Evolutionary conservation across 2,329 filamentous ascomycete species (phyloP), one percentile per base, ranked within the genome.

Genomic region (Raffaelea ambrosiae): DNA sequence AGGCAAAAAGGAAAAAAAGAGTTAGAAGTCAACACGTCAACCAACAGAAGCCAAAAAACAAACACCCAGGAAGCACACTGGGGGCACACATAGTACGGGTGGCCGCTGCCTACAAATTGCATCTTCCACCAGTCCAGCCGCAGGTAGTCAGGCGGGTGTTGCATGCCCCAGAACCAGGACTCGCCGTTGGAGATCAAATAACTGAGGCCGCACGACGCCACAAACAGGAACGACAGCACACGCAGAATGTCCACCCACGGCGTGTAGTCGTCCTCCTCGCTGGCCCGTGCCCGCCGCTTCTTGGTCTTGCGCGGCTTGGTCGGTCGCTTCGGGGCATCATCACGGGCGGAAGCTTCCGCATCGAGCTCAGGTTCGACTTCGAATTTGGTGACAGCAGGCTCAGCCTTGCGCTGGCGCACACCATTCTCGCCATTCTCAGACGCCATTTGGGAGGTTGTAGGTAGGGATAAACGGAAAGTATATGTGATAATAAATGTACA

Each of bases 111-210:
- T 70, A 88, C 84, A 49, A 83, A 61, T 58, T 80, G 76, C 29
- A 68, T 64, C 59, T 77, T 77, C 67, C 88, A 76, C 59, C 73
- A 69, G 57, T 76, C 64, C 58, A 73, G 36, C 61, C 73, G 61
- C 67, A 83, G 58, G 70, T 84, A 81, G 68, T 83, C 58, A 66
- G 85, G 66, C 66, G 72, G 69, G 70, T 83, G 55, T 73, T 69
- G 67, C 60, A 75, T 64, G 53, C 71, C 81, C 84, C 85, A 93
- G 49, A 81, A 73, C 54, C 83, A 72, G 50, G 78, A 83, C 60
- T 87, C 78, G 52, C 84, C 84, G 52, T 75, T 73, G 40, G 84
- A 88, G 56, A 86, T 73, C 54, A 90, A 78, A 65, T 90, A 91
- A 66, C 85, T 89, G 47, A 90, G 70, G 18, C 77, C 81, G 58